Conservation (phyloP, 1,139 yeast species). For the Magnusiomyces starmeri region DNA sequence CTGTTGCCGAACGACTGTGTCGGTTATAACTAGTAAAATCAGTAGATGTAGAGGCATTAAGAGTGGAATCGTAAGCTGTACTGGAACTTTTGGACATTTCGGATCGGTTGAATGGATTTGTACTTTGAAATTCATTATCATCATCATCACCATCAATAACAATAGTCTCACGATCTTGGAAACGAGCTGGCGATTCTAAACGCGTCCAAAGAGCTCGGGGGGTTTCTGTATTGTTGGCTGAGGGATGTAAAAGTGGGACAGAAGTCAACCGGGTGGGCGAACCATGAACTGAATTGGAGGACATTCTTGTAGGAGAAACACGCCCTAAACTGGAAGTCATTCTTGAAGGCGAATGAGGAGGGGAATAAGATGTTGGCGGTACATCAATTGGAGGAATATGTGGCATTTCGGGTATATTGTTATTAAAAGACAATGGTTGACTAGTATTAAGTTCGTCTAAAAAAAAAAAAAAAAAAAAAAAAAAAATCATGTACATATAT, state of each 20-base stretch:
- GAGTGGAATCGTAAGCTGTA: not conserved
- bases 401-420: not conserved
- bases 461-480: not conserved
- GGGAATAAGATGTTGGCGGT: constrained; percentile 1
- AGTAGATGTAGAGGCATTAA: not conserved
- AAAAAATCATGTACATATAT: not conserved
- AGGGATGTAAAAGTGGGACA: not conserved
- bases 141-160: constrained; percentile 18
- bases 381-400: not conserved
- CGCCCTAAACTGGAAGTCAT: constrained; percentile 9
- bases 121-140: not conserved
- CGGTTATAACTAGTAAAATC: no score
- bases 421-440: not conserved
- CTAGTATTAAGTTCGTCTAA: not conserved
- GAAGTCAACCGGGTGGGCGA: constrained; percentile 5
- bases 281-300: constrained; percentile 12
- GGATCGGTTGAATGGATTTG: constrained; percentile 5
- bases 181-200: constrained; percentile 24
- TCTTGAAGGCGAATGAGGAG: not conserved
- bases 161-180: constrained; percentile 24
- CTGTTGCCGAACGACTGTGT: not conserved
- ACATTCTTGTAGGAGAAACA: constrained; percentile 14
- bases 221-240: no score
- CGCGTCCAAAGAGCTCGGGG: constrained; percentile 29
- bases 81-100: no score